Conservation (phyloP, 2,329 filamentous ascomycete species). For the Neonectria hederae region DNA sequence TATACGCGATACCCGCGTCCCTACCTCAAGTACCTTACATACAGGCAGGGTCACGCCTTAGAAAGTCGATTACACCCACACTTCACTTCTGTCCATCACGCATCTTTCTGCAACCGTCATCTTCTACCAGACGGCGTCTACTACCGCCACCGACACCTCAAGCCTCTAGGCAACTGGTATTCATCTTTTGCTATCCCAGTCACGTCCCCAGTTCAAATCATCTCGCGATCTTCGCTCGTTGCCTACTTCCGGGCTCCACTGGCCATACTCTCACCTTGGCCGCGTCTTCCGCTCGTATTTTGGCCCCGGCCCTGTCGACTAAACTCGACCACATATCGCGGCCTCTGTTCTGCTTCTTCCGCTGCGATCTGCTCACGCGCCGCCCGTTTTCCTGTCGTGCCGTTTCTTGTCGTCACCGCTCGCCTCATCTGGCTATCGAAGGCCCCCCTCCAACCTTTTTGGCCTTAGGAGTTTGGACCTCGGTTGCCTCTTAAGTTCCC, state of each 20-base stretch:
- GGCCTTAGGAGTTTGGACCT: background rate
- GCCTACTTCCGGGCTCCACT: slow-evolving; percentile 7
- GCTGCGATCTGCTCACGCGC: slow-evolving; percentile 26
- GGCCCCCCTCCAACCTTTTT: background rate
- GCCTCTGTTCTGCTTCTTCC: slow-evolving; percentile 24
- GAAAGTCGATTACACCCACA: background rate
- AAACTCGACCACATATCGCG: slow-evolving; percentile 35
- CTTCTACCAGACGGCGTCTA: background rate
- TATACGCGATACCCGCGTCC: background rate
- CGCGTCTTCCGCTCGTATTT: slow-evolving; percentile 18
- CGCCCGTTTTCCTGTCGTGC: slow-evolving; percentile 14
- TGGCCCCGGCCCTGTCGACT: slow-evolving; percentile 29
- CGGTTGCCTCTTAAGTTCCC: slow-evolving; percentile 4
- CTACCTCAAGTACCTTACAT: background rate
- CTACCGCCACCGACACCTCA: background rate
- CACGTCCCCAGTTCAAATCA: background rate
- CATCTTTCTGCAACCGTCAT: background rate
- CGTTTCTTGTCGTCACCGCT: slow-evolving; percentile 21
- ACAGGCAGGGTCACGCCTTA: background rate
- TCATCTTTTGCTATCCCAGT: slow-evolving; percentile 1
- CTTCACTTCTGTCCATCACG: background rate
- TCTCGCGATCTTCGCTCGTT: background rate
- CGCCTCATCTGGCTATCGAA: background rate
- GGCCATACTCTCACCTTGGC: slow-evolving; percentile 10
- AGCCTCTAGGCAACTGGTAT: background rate